A percentile compares a stretch with the other conserved stretches of the same genome.
These are phyloP conservation scores for Gloeostereum incarnatum DNA, from an alignment of 768 basidiomycete genomes.

Conservation along the genomic window DNA sequence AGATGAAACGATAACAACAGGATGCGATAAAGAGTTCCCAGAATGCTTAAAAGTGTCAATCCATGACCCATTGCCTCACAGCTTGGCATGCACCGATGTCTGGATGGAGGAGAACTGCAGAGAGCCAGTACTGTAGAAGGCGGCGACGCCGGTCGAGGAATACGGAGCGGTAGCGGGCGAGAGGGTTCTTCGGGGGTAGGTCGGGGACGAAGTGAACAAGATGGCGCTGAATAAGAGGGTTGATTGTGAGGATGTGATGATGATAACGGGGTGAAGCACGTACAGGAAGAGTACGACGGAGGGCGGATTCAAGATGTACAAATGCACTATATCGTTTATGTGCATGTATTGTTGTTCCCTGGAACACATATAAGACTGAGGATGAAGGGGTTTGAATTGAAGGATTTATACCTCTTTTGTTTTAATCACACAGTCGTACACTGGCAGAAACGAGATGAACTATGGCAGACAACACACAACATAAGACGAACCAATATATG, in stretches of 20 bases:
- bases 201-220: slow-evolving; percentile 40
- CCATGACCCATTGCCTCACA: too few relatives aligned
- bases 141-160: slow-evolving; percentile 59
- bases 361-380: background rate
- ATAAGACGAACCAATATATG: slow-evolving; percentile 54
- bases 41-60: too few relatives aligned
- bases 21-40: too few relatives aligned
- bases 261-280: too few relatives aligned
- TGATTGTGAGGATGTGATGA: background rate
- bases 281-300: slow-evolving; percentile 47
- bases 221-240: slow-evolving; percentile 23
- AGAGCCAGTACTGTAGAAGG: slow-evolving; percentile 58
- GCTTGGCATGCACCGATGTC: slow-evolving; percentile 56
- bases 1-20: too few relatives aligned
- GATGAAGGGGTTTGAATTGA: slow-evolving; percentile 4
- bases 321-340: slow-evolving; percentile 66
- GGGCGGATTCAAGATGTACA: slow-evolving; percentile 35
- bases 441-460: slow-evolving; percentile 15
- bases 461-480: slow-evolving; percentile 1
- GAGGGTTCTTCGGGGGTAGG: slow-evolving; percentile 61
- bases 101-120: slow-evolving; percentile 55
- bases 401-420: slow-evolving; percentile 41
- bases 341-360: slow-evolving; percentile 56
- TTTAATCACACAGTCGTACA: slow-evolving; percentile 62
- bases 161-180: slow-evolving; percentile 55